These are phyloP conservation scores for Berkeleyomyces rouxiae DNA, from an alignment of 2,329 filamentous ascomycete species.

Conservation along the genomic window DNA sequence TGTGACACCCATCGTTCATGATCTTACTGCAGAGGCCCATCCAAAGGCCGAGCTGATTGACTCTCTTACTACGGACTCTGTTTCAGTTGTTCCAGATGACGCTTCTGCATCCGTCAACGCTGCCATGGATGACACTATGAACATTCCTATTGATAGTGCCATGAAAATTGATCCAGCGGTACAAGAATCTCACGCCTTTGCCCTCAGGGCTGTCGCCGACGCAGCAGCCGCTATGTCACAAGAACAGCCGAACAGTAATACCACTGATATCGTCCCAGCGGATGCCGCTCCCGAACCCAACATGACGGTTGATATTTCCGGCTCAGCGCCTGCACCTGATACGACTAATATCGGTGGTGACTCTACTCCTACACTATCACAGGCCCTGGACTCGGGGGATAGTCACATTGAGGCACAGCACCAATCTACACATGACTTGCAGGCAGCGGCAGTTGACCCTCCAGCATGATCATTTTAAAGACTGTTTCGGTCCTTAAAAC, in stretches of 20 bases:
- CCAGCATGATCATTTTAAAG: not conserved
- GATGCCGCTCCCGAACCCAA: not conserved
- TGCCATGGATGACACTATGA: not conserved
- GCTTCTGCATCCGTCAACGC: not conserved
- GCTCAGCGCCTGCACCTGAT: not conserved
- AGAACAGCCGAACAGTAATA: not conserved
- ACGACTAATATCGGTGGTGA: not conserved
- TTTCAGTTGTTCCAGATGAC: not conserved
- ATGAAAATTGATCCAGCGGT: not conserved
- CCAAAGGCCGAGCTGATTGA: not conserved
- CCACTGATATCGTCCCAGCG: not conserved
- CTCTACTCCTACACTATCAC: not conserved
- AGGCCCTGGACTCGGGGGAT: not conserved
- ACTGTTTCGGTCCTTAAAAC: not conserved
- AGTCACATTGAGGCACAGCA: not conserved
- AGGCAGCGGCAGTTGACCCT: not conserved
- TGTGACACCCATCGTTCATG: constrained; percentile 1
- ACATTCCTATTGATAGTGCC: constrained; percentile 1
- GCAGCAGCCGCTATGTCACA: not conserved
- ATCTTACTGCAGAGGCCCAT: not conserved
- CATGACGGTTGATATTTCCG: not conserved
- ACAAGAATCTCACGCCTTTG: not conserved
- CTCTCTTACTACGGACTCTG: not conserved
- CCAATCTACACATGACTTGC: not conserved
- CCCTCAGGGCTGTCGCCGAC: not conserved